These are phyloP conservation scores for Coniferiporia weirii DNA, from an alignment of 1,284 basidiomycete species.

Conservation along the genomic window DNA sequence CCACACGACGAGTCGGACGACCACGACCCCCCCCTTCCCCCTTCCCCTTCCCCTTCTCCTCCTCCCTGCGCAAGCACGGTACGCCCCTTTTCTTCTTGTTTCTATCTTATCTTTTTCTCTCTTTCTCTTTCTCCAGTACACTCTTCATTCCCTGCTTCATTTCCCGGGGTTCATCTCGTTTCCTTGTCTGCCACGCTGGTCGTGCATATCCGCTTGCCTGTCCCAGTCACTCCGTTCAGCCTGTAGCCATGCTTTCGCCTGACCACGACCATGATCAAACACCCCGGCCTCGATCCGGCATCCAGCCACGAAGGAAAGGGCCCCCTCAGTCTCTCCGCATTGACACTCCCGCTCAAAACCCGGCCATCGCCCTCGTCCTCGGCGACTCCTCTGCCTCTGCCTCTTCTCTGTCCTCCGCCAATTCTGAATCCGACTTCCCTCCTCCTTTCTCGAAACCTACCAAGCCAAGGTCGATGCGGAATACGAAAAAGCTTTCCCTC, in stretches of 20 bases:
- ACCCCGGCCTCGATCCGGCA: constrained; percentile 20
- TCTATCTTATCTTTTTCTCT: neutral
- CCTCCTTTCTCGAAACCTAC: constrained; percentile 38
- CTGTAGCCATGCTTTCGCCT: constrained; percentile 9
- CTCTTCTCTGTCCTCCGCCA: constrained; percentile 47
- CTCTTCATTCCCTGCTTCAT: constrained; percentile 2
- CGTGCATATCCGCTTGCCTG: constrained; percentile 11
- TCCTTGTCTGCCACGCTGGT: constrained; percentile 16
- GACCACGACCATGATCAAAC: constrained; percentile 17
- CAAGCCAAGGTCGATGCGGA: constrained; percentile 45
- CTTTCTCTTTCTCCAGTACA: neutral
- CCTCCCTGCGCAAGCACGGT: neutral
- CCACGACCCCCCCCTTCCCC: too few species aligned
- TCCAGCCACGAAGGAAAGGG: constrained; percentile 45
- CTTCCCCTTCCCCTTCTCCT: too few species aligned
- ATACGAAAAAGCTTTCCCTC: constrained; percentile 74
- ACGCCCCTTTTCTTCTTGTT: constrained; percentile 7
- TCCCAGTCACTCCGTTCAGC: too few species aligned
- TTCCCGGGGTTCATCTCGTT: constrained; percentile 2
- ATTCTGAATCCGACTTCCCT: constrained; percentile 46
- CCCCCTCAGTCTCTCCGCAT: constrained; percentile 57
- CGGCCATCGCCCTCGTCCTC: constrained; percentile 44
- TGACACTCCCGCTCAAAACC: constrained; percentile 43
- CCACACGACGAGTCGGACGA: too few species aligned
- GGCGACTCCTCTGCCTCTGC: constrained; percentile 41